A percentile compares a stretch with the other conserved stretches of the same genome.
These are phyloP conservation scores for Trifolium repens DNA, from an alignment of 306 rosid species.

Conservation along the genomic window DNA sequence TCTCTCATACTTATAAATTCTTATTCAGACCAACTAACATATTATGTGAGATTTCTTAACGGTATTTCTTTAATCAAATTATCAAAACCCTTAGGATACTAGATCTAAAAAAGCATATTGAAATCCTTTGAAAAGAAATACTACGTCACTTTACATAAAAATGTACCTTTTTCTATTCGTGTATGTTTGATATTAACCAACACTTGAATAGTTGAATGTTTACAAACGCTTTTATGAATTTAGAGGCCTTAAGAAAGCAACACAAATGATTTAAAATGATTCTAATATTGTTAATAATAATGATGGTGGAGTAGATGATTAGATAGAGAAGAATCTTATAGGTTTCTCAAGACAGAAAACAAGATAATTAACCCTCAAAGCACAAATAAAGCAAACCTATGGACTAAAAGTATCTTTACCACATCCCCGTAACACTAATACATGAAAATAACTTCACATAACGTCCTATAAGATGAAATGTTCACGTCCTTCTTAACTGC, in stretches of 20 bases:
- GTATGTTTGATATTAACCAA: slow-evolving; percentile 33
- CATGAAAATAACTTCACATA: slow-evolving; percentile 32
- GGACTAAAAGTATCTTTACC: slow-evolving; percentile 5
- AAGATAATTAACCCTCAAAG: slow-evolving; percentile 14
- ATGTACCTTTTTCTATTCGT: background rate
- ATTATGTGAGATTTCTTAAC: too few species aligned
- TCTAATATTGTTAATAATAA: background rate
- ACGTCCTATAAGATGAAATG: slow-evolving; percentile 24
- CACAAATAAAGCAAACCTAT: slow-evolving; percentile 24
- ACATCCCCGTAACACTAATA: background rate
- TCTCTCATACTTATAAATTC: too few species aligned
- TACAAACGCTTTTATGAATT: background rate
- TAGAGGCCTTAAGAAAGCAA: slow-evolving; percentile 20
- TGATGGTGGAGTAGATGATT: slow-evolving; percentile 30
- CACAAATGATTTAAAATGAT: slow-evolving; percentile 17
- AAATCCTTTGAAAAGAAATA: slow-evolving; percentile 22
- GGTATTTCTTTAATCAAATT: too few species aligned
- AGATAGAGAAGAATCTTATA: slow-evolving; percentile 39
- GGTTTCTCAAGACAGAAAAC: slow-evolving; percentile 20
- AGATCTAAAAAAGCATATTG: background rate
- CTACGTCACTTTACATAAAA: background rate
- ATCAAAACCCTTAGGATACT: background rate
- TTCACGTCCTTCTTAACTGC: slow-evolving; percentile 25
- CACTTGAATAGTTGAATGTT: slow-evolving; percentile 9
- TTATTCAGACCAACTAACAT: too few species aligned